Percentiles rank a stretch among this genome's conserved stretches.
phyloP scores from a whole-genome alignment of 176 grass and related monocot species.

The Lolium perenne region DNA sequence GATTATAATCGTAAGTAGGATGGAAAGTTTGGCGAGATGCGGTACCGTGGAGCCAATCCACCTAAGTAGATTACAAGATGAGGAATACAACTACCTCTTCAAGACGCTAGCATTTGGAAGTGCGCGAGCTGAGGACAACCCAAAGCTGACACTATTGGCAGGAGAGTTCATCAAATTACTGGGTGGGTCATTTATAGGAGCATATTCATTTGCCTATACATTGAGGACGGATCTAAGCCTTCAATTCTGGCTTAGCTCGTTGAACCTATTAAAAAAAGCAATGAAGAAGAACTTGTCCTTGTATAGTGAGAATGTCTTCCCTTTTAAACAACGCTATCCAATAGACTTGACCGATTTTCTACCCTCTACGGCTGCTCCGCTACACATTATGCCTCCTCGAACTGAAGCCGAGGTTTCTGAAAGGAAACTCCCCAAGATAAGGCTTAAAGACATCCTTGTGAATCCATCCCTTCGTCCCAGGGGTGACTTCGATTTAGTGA shows the following conservation, averaged over 20 bases:
- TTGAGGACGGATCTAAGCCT: conserved; percentile 2
- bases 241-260: neutral
- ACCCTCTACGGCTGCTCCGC: neutral
- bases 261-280: neutral
- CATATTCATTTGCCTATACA: neutral
- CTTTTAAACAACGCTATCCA: neutral
- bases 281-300: neutral
- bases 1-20: neutral
- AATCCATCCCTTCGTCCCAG: neutral
- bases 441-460: neutral
- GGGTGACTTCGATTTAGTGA: conserved; percentile 3
- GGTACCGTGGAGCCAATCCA: neutral
- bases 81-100: conserved; percentile 11
- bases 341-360: conserved; percentile 7
- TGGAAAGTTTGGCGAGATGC: neutral
- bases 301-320: neutral
- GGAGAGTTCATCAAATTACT: neutral
- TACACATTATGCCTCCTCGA: neutral
- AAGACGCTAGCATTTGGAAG: conserved; percentile 24
- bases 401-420: neutral
- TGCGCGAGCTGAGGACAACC: neutral
- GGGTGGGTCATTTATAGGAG: neutral
- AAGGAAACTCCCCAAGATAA: conserved; percentile 19
- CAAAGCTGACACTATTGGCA: conserved; percentile 4
- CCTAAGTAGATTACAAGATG: conserved; percentile 1